Base-by-base conservation (phyloP, 2,329 filamentous ascomycete species). In the Dactylonectria estremocensis region DNA sequence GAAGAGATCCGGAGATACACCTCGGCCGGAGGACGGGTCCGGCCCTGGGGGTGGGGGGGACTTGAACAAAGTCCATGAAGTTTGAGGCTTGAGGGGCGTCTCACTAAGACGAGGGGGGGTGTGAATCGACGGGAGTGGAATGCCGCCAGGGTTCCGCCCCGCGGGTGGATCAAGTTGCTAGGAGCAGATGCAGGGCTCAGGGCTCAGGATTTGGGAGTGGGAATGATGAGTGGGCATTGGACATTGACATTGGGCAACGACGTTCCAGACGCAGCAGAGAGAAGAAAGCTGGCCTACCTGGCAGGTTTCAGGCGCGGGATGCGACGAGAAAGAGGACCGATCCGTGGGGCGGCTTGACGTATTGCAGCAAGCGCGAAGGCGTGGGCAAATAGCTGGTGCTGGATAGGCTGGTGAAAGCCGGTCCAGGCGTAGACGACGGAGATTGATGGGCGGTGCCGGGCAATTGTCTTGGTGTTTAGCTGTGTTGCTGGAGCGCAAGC, bases 1-100 rank as follows among this genome's bases (percentile, higher is more conserved):
- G 74, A 75, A 76, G 72, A 72, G 68, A 68, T 72, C 74, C 73
- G 74, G 69, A 60, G 37, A 60, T 69, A 64, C 71, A 71, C 74
- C 70, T 74, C 73, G 68, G 72, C 65, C 70, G 68, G 64, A 70
- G 67, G 55, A 68, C 67, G 66, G 56, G 64, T 57, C 69, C 68
- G 74, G 72, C 57, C 46, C 65, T 56, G 64, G 63, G 70, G 70
- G 73, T 64, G 69, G 68, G 69, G 66, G 63, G 64, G 22, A 28
- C 59, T 20, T 37, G 43, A 64, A 58, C 67, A 63, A 40, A 40
- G 37, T 64, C 24, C 24, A 28, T 64, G 69, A 67, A 61, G 35
- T 67, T 67, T 61, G 37, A n/a, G n/a, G 37, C 49, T 54, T 52
- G 45, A 64, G 53, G 64, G 64, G 58, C n/a, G 62, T 58, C 52